Evolutionary conservation across 2,329 filamentous ascomycete species (phyloP), one percentile per base, ranked within the genome.

Genomic region (Epichloe bromicola): DNA sequence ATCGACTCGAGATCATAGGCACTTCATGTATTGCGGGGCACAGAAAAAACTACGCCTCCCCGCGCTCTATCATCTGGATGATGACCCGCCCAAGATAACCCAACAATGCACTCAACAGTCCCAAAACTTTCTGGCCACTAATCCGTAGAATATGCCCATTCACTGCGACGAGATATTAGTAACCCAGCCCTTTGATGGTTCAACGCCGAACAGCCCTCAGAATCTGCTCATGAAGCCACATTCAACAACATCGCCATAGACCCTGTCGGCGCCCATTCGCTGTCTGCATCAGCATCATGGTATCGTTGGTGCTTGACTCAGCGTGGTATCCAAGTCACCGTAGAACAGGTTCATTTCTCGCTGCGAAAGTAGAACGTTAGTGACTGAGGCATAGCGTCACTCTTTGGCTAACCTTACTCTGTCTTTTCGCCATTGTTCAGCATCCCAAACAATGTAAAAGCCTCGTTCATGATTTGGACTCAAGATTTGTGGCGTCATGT

Each of bases 391-490:
- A 37, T 39, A 37, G 26, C 33, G 34, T 14, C 15, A 41, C 39
- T 70, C 8, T 14, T 14, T 26, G 17, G 15, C 76, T 62, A 71
- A 82, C 70, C 78, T 63, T 72, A 83, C 80, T 55, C 80, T 70
- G 57, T 83, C 78, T 63, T 80, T 80, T 46, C 74, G 73, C 80
- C 80, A 84, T 49, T 69, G 71, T n/a, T 67, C 67, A 8, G 77
- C 75, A 57, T 83, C 79, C 75, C 81, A 85, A 51, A 84, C 74
- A 53, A 83, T 75, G 61, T 84, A 85, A 64, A 77, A 83, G 1
- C 81, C 81, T 53, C 80, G 75, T 64, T 85, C 81, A 47, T 79
- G 76, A 49, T 70, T 75, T 12, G 73, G 72, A 49, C 76, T 77
- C 43, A 84, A 63, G 15, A 75, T 70, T 53, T 80, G 78, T 33